phyloP scores from a whole-genome alignment of 306 rosid species.

The Sphenostylis stenocarpa region DNA sequence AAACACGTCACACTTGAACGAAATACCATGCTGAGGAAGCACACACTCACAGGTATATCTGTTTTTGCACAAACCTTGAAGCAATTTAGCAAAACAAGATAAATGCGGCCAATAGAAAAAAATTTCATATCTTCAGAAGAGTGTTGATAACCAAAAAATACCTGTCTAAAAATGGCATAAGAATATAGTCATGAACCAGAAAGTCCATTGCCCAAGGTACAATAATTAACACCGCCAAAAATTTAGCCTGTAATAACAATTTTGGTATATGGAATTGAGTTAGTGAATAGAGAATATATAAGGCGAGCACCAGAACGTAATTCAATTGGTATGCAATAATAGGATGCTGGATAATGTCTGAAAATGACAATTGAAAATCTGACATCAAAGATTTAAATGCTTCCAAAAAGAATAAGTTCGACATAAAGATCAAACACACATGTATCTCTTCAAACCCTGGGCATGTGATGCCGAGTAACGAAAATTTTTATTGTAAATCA shows the following conservation, averaged over 20 bases:
- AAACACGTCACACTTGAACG: background rate
- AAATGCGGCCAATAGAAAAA: background rate
- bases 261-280: slow-evolving; percentile 24
- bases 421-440: background rate
- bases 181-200: slow-evolving; percentile 85
- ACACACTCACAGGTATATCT: background rate
- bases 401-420: slow-evolving; percentile 1
- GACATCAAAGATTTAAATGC: background rate
- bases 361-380: background rate
- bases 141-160: slow-evolving; percentile 27
- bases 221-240: slow-evolving; percentile 74
- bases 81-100: background rate
- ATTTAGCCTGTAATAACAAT: slow-evolving; percentile 71
- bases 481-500: background rate
- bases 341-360: background rate
- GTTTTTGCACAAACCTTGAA: slow-evolving; percentile 7
- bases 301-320: slow-evolving; percentile 17
- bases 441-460: background rate
- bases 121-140: background rate
- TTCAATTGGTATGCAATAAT: slow-evolving; percentile 17
- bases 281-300: slow-evolving; percentile 2
- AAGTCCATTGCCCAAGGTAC: slow-evolving; percentile 92
- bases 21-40: slow-evolving; percentile 4
- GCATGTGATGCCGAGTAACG: background rate
- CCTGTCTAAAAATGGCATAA: slow-evolving; percentile 98